These are phyloP conservation scores for Torulaspora delbrueckii DNA, from an alignment of 805 yeast species.

Conservation along the genomic window DNA sequence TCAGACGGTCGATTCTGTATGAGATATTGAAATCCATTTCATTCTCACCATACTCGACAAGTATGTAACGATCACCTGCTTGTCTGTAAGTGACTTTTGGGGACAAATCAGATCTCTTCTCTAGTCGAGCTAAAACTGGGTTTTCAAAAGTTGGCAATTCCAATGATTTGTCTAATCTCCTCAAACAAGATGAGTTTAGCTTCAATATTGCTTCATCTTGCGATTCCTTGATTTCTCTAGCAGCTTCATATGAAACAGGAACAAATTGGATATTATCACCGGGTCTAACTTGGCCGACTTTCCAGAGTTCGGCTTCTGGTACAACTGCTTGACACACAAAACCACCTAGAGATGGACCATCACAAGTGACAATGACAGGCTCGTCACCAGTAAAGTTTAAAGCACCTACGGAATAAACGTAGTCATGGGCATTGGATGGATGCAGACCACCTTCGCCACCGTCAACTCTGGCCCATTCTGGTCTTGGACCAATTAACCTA, in stretches of 20 bases:
- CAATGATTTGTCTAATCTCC: conserved; percentile 31
- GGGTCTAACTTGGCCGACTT: conserved; percentile 95
- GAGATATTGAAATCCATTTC: conserved; percentile 77
- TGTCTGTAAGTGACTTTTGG: conserved; percentile 85
- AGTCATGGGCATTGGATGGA: conserved; percentile 98
- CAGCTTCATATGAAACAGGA: conserved; percentile 67
- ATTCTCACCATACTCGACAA: conserved; percentile 91
- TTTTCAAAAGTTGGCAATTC: conserved; percentile 47
- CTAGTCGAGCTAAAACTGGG: conserved; percentile 60
- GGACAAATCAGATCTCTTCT: conserved; percentile 44
- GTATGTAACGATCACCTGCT: conserved; percentile 91
- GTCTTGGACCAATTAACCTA: conserved; percentile 90
- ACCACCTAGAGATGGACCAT: conserved; percentile 97
- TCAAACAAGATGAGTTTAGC: conserved; percentile 14
- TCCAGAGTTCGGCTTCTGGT: conserved; percentile 96
- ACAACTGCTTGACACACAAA: conserved; percentile 96
- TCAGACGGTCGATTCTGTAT: conserved; percentile 80
- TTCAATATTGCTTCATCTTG: conserved; percentile 54
- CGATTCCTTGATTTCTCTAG: conserved; percentile 53
- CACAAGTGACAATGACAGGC: conserved; percentile 94
- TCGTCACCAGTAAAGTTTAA: conserved; percentile 98
- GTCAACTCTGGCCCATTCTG: conserved; percentile 91
- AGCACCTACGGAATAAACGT: conserved; percentile 94
- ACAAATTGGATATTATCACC: conserved; percentile 81
- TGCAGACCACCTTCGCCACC: conserved; percentile 99